Evolutionary conservation across 202 grass and related monocot genomes (phyloP).

Genomic region (Digitaria exilis): DNA sequence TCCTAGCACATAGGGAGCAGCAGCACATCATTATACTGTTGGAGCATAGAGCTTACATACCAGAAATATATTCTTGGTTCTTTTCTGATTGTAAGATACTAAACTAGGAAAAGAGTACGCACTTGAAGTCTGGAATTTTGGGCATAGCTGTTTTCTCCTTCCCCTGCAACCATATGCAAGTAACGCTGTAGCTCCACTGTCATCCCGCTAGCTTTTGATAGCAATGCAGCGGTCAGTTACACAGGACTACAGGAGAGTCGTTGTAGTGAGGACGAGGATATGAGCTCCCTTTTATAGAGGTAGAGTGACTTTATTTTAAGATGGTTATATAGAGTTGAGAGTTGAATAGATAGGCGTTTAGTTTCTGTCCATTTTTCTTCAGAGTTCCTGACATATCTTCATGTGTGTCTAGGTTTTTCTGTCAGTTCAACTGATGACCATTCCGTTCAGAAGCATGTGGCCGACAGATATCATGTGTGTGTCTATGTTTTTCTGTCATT

Average conservation of each 20-base stretch:
- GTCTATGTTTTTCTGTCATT: too few relatives aligned
- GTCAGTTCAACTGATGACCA: background rate
- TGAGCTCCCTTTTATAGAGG: background rate
- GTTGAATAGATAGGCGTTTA: too few relatives aligned
- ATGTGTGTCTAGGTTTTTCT: background rate
- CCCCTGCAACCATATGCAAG: constrained; percentile 7
- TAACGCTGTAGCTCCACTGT: background rate
- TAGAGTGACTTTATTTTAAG: background rate
- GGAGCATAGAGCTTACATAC: too few relatives aligned
- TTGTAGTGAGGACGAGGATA: background rate
- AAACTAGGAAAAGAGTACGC: background rate
- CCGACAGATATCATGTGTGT: too few relatives aligned
- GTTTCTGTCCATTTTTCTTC: too few relatives aligned
- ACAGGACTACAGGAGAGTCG: background rate
- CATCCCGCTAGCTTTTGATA: background rate
- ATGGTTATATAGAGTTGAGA: too few relatives aligned
- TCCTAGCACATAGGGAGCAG: background rate
- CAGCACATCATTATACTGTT: too few relatives aligned
- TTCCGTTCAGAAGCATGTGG: background rate
- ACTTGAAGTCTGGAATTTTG: constrained; percentile 28
- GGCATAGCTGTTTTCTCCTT: constrained; percentile 1
- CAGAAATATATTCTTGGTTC: too few relatives aligned
- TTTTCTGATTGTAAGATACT: background rate
- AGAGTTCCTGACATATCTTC: background rate
- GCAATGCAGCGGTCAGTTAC: background rate